Base-by-base conservation (phyloP, 2,329 filamentous ascomycete genomes). In the Colletotrichum plurivorum region DNA sequence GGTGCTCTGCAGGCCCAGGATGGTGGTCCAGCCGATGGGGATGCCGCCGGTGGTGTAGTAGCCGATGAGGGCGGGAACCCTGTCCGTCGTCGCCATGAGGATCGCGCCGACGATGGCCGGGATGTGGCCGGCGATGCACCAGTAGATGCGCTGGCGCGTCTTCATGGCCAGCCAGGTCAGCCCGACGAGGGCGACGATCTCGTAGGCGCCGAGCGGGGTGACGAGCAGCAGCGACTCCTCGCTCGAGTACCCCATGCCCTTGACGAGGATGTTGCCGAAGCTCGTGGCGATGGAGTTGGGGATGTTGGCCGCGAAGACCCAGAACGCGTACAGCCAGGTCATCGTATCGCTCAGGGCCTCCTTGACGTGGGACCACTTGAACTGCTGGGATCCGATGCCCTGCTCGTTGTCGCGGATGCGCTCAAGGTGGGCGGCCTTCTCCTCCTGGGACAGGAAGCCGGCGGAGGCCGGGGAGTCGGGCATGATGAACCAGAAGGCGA, bases 321-420 rank as follows among this genome's bases (percentile, higher is more conserved):
- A 72, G 18, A 74, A 54, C 10, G 77, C 68, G 22, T 79, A 69
- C 8, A 75, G 60, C 75, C 76, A 77, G 1, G 71, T 68, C 60
- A 77, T 77, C 10, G 65, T 36, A 27, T 78, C 76, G 9, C 71
- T 53, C 6, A 77, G 48, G 0, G 72, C 75, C 58, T 78, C 79
- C 56, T 76, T 76, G 46, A 90, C 79, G 74, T 93, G 90, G 62
- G 91, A 88, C 74, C 83, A 76, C 74, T 91, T 91, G 78, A 89
- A 91, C 71, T 92, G 87, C 78, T 90, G 90, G 73, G 92, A 92
- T 4, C 89, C 89, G 20, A 92, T 89, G 4, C 90, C 90, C 75
- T 92, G 90, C 69, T 90, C 85, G 70, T 93, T 93, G 39, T 85
- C 78, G 0, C 89, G 81, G 49, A 93, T 89, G 7, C 90, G 84